Base-by-base conservation (phyloP, 1,139 yeast species). In the Barnettozyma hawaiiensis region DNA sequence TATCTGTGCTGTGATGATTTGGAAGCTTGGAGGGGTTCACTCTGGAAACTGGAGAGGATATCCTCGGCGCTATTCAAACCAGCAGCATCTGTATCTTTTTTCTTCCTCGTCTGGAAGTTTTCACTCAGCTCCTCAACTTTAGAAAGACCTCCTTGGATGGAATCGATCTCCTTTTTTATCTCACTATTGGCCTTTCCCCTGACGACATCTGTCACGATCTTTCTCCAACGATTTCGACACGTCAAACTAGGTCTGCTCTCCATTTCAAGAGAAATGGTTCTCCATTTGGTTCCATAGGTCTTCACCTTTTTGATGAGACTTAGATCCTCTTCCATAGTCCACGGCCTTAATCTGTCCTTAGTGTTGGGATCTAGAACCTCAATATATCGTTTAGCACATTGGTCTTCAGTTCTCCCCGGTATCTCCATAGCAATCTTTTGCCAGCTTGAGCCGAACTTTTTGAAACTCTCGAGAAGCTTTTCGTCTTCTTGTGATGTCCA, bases 151-250 rank as follows among this genome's bases (percentile, higher is more conserved):
- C 57, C 59, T 44, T 53, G 52, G 12, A 54, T 51, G 5, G 65
- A 59, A 28, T 67, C 70, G 27, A 66, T 59, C 45, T 68, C 67
- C 45, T 54, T 51, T 55, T 60, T 60, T 20, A 67, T 62, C 15
- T 55, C 62, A n/a, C 44, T 37, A n/a, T 37, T 15, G 2, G 55
- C 53, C 39, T 54, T 71, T 5, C 81, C 83, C 51, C 85, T 65
- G 1, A 81, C 87, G 9, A 83, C 84, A 51, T 80, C 81, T 0
- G 94, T 81, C 37, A 85, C 82, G 36, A 90, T 75, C 57, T 85
- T 86, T 52, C 97, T 73, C 96, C 96, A 90, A 47, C 96, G 71
- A 62, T 90, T 90, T 48, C 97, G 70, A 59, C 97, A 89, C 0
- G 96, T 87, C 44, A 90, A 70, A 46, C 95, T 83, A 2, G 97